Percentiles rank a stretch among this genome's conserved stretches.
phyloP scores from a whole-genome alignment of 2,329 filamentous ascomycete genomes.

The Aaosphaeria arxii region DNA sequence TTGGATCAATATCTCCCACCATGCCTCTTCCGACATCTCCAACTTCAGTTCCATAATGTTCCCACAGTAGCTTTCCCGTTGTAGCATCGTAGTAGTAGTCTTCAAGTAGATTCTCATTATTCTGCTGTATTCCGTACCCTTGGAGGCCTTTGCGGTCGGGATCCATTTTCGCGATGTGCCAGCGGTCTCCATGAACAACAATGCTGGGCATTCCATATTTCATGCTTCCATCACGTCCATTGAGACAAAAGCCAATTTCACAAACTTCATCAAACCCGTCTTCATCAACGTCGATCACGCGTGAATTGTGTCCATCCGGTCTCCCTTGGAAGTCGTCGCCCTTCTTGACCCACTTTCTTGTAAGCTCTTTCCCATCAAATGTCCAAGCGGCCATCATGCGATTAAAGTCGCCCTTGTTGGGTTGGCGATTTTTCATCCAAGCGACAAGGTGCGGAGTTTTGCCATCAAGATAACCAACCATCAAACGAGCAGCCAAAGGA shows the following conservation, averaged over 20 bases:
- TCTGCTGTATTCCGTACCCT: conserved; percentile 8
- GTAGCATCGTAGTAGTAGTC: conserved; percentile 10
- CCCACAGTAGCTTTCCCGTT: conserved; percentile 7
- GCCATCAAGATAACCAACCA: conserved; percentile 4
- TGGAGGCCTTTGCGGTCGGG: conserved; percentile 5
- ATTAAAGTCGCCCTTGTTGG: not conserved
- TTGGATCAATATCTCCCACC: conserved; percentile 6
- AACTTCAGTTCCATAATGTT: conserved; percentile 4
- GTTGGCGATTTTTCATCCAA: conserved; percentile 9
- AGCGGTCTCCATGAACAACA: conserved; percentile 11
- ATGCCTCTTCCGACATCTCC: conserved; percentile 5
- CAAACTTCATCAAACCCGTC: conserved; percentile 9
- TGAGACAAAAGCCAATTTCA: conserved; percentile 9
- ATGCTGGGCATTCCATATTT: conserved; percentile 4
- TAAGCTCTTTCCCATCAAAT: too few species aligned
- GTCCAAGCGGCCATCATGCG: too few species aligned
- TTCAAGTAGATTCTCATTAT: conserved; percentile 1
- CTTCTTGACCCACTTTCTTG: too few species aligned
- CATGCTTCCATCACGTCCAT: conserved; percentile 6
- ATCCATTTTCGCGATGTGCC: conserved; percentile 10
- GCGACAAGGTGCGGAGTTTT: conserved; percentile 5
- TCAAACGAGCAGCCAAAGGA: conserved; percentile 7
- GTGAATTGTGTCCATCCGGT: too few species aligned
- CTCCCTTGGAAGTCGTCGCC: too few species aligned
- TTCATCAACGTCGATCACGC: conserved; percentile 1